phyloP scores from a whole-genome alignment of 2,329 filamentous ascomycete species.

The Colletotrichum sp. region DNA sequence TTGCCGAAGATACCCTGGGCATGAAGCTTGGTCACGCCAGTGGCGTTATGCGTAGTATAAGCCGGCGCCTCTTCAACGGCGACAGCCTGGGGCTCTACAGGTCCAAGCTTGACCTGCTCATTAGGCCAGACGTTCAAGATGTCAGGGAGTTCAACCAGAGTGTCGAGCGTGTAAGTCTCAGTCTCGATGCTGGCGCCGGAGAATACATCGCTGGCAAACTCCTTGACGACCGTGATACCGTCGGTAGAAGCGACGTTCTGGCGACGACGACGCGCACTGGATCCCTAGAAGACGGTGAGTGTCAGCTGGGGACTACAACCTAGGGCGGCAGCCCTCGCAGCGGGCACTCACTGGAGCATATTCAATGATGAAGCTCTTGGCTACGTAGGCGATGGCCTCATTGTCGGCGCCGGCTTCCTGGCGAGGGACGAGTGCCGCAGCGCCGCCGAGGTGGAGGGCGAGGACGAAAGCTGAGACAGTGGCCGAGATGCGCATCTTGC shows the following conservation, averaged over 20 bases:
- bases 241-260: constrained; percentile 24
- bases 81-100: constrained; percentile 9
- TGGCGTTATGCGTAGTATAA: constrained; percentile 41
- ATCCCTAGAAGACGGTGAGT: background rate
- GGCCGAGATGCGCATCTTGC: constrained; percentile 20
- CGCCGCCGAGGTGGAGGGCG: constrained; percentile 14
- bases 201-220: constrained; percentile 31
- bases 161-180: constrained; percentile 30
- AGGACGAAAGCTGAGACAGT: constrained; percentile 15
- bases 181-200: constrained; percentile 33
- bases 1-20: constrained; percentile 40
- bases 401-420: background rate
- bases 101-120: constrained; percentile 21
- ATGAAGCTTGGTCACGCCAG: constrained; percentile 43
- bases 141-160: constrained; percentile 35
- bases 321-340: constrained; percentile 7
- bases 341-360: constrained; percentile 24
- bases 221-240: constrained; percentile 27
- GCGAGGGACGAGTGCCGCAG: background rate
- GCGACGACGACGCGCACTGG: constrained; percentile 16
- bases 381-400: background rate
- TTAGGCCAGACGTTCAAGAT: constrained; percentile 42
- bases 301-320: constrained; percentile 5
- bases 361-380: constrained; percentile 28
- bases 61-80: constrained; percentile 6